Conservation (phyloP, 2,329 filamentous ascomycete genomes). For the Neonectria faginata region DNA sequence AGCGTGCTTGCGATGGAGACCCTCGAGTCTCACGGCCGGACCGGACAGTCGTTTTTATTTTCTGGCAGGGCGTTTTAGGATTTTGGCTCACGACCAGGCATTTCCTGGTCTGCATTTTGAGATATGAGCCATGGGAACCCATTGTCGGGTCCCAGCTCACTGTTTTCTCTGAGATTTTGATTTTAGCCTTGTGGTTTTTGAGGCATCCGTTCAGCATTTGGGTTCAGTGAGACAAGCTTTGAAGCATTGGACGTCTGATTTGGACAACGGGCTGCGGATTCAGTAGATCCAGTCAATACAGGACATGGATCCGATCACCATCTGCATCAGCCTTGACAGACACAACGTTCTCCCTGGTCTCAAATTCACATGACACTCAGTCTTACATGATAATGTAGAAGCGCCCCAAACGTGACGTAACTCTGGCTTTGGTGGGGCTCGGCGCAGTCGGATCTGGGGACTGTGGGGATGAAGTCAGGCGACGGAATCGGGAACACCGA, state of each 20-base stretch:
- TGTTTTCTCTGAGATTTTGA: slow-evolving; percentile 33
- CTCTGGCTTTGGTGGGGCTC: slow-evolving; percentile 32
- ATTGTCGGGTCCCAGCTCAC: slow-evolving; percentile 29
- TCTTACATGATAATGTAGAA: slow-evolving; percentile 36
- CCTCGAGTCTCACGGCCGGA: slow-evolving; percentile 29
- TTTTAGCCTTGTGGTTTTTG: slow-evolving; percentile 24
- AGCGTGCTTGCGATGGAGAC: slow-evolving; percentile 28
- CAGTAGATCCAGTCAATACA: slow-evolving; percentile 26
- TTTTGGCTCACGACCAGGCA: slow-evolving; percentile 27
- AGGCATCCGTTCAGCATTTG: slow-evolving; percentile 15
- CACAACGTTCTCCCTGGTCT: slow-evolving; percentile 10
- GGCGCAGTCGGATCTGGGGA: slow-evolving; percentile 25
- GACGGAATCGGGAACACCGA: slow-evolving; percentile 18
- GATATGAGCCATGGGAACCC: slow-evolving; percentile 33
- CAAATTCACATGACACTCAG: slow-evolving; percentile 41
- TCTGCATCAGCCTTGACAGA: slow-evolving; percentile 1
- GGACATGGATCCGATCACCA: slow-evolving; percentile 8
- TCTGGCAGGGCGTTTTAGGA: slow-evolving; percentile 29
- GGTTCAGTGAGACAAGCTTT: slow-evolving; percentile 1
- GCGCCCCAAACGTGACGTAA: slow-evolving; percentile 26
- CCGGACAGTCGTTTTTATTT: slow-evolving; percentile 33
- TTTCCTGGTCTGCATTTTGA: slow-evolving; percentile 38
- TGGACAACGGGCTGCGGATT: slow-evolving; percentile 17
- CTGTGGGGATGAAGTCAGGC: slow-evolving; percentile 25
- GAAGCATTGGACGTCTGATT: slow-evolving; percentile 16